A percentile compares a stretch with the other conserved stretches of the same genome.
These are phyloP conservation scores for Epichloe hybrida DNA, from an alignment of 2,329 filamentous ascomycete species.

Conservation along the genomic window DNA sequence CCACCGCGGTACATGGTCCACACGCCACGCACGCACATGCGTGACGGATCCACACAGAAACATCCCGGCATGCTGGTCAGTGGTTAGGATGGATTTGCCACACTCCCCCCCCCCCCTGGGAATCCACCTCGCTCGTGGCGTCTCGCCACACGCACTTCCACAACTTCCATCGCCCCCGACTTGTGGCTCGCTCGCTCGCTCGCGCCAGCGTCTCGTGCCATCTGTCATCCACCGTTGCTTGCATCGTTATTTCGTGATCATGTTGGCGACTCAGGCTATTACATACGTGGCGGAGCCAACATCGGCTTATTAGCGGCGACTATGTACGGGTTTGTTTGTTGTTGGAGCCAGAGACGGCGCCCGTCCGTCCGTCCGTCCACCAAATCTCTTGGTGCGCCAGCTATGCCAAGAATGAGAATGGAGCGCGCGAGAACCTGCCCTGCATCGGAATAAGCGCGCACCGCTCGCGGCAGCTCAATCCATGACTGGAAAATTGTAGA, in stretches of 20 bases:
- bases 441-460: neutral
- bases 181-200: neutral
- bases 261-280: constrained; percentile 1
- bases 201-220: constrained; percentile 1
- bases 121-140: constrained; percentile 5
- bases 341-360: no score
- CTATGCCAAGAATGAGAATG: no score
- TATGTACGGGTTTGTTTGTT: neutral
- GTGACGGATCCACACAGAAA: constrained; percentile 2
- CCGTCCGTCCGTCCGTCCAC: neutral
- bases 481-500: neutral
- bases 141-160: constrained; percentile 1
- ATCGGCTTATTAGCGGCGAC: neutral
- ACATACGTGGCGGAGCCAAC: neutral
- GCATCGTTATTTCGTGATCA: constrained; percentile 3
- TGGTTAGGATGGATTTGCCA: neutral
- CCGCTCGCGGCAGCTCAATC: neutral
- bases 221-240: neutral
- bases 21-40: constrained; percentile 1
- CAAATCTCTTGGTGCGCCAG: no score
- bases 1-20: neutral
- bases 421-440: neutral
- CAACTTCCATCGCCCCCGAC: neutral
- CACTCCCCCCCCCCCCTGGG: neutral
- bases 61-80: neutral